These are phyloP conservation scores for Hericium coralloides DNA, from an alignment of 768 basidiomycete species.

Conservation along the genomic window DNA sequence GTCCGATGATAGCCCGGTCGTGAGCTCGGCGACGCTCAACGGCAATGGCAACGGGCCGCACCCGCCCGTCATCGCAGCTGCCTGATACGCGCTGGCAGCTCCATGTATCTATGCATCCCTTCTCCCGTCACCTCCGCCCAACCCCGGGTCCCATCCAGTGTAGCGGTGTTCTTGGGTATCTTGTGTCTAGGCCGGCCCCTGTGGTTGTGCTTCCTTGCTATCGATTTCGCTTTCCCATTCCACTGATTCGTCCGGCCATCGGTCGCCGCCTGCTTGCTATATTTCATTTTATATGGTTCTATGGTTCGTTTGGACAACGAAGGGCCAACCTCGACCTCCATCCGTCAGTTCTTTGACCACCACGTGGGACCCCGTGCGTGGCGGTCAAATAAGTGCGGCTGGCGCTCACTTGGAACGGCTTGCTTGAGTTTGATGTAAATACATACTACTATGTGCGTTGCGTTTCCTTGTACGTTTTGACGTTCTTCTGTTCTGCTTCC, in stretches of 20 bases:
- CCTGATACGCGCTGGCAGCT: constrained; percentile 2
- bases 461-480: neutral
- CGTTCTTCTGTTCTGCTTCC: neutral
- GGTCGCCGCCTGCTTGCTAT: neutral
- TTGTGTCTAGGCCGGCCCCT: neutral
- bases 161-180: neutral
- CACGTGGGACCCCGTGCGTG: constrained; percentile 6
- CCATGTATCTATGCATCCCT: neutral
- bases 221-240: neutral
- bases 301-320: neutral
- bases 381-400: constrained; percentile 11
- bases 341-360: constrained; percentile 10
- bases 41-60: constrained; percentile 2
- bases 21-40: constrained; percentile 25
- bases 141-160: neutral
- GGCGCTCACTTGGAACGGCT: neutral
- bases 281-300: no score
- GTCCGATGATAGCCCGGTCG: constrained; percentile 18
- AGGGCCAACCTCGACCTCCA: neutral
- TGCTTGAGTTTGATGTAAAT: neutral
- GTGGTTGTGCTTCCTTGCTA: neutral
- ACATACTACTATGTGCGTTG: neutral
- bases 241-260: neutral
- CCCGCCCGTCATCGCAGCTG: constrained; percentile 14
- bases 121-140: neutral